Base-by-base conservation (phyloP, 257 asterid species). In the Handroanthus guayacan region DNA sequence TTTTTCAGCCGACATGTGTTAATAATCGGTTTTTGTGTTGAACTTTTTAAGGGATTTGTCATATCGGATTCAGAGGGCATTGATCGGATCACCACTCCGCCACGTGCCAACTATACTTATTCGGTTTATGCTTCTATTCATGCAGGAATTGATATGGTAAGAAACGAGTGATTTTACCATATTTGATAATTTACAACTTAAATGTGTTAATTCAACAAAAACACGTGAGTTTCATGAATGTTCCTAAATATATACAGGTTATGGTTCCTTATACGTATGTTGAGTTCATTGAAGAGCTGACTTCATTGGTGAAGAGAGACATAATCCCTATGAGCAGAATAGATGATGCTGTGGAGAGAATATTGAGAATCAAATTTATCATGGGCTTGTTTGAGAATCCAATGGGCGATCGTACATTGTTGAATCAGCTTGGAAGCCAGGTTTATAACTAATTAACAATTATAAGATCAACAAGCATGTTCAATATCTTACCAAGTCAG, bases 381-480 rank as follows among this genome's bases (percentile, higher is more conserved):
- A 67, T 86, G 87, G 94, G 92, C 2, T 84, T 89, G 10, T 89
- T 89, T 17, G 94, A 87, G 65, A 81, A 87, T 66, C 94, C 92
- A 5, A 50, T 74, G 54, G 85, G 87, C 64, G 94, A 89, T 84
- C 69, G 52, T 44, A 85, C 78, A 34, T 14, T 80, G 38, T 80
- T 67, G 9, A 75, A 82, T 63, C 82, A 85, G 2, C 69, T 87
- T 7, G 94, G 94, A 18, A 78, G 82, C 34, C 85, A 89, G 86
- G 89, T 82, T 25, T 25, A 25, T 25, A 25, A 25, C 31, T 25
- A 0, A 25, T 25, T 25, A 25, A 25, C 31, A 25, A 25, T 25
- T 25, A 25, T 25, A 25, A 25, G 31, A 25, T 25, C 31, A 25
- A 25, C 31, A 25, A 25, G 31, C 1, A 25, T 25, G 31, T 25